Evolutionary conservation across 2,329 filamentous ascomycete species (phyloP).

Genomic region (Cladosporium austrohemisphaericum): DNA sequence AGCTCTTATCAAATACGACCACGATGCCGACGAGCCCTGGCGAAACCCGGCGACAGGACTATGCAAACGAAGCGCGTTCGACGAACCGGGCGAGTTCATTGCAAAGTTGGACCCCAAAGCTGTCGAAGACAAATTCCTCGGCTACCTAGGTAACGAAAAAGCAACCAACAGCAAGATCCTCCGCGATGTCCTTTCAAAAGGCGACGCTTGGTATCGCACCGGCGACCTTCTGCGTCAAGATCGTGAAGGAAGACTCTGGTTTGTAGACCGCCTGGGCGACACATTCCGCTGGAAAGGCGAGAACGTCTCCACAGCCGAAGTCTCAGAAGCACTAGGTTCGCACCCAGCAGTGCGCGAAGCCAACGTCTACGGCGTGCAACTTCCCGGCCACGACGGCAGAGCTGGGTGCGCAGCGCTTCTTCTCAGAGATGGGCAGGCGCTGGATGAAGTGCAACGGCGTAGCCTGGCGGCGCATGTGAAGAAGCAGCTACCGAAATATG

Average conservation of each 20-base stretch:
- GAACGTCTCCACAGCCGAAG: conserved; percentile 54
- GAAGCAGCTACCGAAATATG: conserved; percentile 64
- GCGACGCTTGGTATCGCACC: conserved; percentile 78
- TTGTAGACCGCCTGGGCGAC: conserved; percentile 76
- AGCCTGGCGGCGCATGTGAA: conserved; percentile 59
- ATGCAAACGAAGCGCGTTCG: conserved; percentile 56
- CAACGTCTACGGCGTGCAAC: conserved; percentile 78
- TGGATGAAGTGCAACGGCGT: conserved; percentile 35
- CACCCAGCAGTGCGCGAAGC: conserved; percentile 68
- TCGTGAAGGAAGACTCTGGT: conserved; percentile 67
- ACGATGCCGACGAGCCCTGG: conserved; percentile 62
- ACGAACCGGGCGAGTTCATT: conserved; percentile 71
- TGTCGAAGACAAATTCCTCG: conserved; percentile 66
- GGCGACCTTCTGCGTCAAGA: conserved; percentile 78
- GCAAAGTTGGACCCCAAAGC: conserved; percentile 65
- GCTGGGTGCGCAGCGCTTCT: conserved; percentile 75
- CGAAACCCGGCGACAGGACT: conserved; percentile 68
- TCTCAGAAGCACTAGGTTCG: conserved; percentile 67
- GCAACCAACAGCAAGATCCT: conserved; percentile 73
- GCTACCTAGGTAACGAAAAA: conserved; percentile 71
- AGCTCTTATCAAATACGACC: conserved; percentile 67
- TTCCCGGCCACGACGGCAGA: conserved; percentile 78
- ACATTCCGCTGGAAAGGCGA: conserved; percentile 72
- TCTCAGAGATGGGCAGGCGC: conserved; percentile 39
- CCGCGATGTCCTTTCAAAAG: conserved; percentile 66